Conservation (phyloP, 2,329 filamentous ascomycete genomes). For the Talaromyces sp. region DNA sequence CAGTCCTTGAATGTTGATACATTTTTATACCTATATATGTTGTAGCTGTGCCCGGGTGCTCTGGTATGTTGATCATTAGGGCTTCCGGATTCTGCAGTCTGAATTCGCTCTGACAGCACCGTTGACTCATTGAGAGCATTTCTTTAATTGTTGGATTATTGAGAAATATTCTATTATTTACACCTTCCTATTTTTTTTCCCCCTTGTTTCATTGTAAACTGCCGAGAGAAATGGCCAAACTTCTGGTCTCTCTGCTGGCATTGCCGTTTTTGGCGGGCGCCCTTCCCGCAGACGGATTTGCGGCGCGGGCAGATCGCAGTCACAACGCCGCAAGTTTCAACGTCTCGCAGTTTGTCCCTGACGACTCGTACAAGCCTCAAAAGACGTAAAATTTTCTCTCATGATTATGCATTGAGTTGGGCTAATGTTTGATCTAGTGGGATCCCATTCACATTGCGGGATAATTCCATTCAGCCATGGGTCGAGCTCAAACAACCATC, state of each 20-base stretch:
- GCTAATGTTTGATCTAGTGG: conserved; percentile 17
- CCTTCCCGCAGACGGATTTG: conserved; percentile 1
- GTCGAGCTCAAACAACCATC: conserved; percentile 4
- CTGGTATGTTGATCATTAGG: conserved; percentile 4
- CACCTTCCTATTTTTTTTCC: not conserved
- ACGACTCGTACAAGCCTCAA: conserved; percentile 13
- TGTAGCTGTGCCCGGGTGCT: not conserved
- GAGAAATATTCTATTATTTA: too few species aligned
- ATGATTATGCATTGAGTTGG: not conserved
- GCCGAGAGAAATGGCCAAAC: conserved; percentile 1
- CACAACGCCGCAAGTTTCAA: not conserved
- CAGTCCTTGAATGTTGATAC: not conserved
- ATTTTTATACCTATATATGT: conserved; percentile 3
- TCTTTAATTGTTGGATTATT: too few species aligned
- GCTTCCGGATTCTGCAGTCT: conserved; percentile 13
- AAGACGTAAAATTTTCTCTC: not conserved
- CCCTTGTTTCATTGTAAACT: not conserved
- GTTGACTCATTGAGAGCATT: not conserved
- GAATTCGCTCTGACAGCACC: not conserved
- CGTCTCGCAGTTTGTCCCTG: conserved; percentile 11
- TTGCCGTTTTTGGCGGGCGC: conserved; percentile 15
- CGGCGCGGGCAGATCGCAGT: not conserved
- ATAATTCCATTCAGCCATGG: conserved; percentile 23
- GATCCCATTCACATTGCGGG: conserved; percentile 22
- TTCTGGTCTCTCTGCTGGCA: conserved; percentile 13